A percentile compares a stretch with the other conserved stretches of the same genome.
These are phyloP conservation scores for Corymbia maculata DNA, from an alignment of 345 rosid genomes.

Conservation along the genomic window DNA sequence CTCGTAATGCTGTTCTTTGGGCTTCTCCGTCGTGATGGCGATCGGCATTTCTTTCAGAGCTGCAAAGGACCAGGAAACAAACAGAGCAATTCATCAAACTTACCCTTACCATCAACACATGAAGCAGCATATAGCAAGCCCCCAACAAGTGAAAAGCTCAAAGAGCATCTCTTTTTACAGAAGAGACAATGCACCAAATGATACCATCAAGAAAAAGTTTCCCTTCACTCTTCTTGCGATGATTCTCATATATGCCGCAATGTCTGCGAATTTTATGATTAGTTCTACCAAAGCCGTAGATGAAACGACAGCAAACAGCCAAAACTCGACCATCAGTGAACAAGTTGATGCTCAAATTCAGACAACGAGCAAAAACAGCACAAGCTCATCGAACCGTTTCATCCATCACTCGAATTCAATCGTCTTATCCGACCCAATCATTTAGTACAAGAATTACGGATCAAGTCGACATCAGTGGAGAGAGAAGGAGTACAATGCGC, in stretches of 20 bases:
- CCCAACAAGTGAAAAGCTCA: background rate
- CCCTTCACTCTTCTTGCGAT: background rate
- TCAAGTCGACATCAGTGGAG: background rate
- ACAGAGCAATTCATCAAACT: background rate
- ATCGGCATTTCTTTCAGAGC: constrained; percentile 75
- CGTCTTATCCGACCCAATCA: background rate
- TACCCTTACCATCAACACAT: background rate
- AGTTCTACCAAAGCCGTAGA: background rate
- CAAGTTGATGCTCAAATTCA: background rate
- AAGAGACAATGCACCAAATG: background rate
- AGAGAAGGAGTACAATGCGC: constrained; percentile 22
- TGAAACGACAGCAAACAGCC: background rate
- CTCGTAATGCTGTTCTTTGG: constrained; percentile 74
- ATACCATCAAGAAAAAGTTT: background rate
- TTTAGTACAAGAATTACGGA: background rate
- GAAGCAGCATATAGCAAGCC: background rate
- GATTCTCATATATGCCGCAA: background rate
- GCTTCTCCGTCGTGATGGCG: constrained; percentile 53
- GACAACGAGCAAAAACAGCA: background rate
- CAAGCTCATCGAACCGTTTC: background rate
- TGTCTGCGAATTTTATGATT: background rate
- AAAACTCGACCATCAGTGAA: background rate
- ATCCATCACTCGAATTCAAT: background rate
- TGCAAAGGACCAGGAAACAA: constrained; percentile 1
- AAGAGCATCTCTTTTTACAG: background rate